Evolutionary conservation across 805 yeast genomes (phyloP).

Genomic region (Schizosaccharomyces japonicus): DNA sequence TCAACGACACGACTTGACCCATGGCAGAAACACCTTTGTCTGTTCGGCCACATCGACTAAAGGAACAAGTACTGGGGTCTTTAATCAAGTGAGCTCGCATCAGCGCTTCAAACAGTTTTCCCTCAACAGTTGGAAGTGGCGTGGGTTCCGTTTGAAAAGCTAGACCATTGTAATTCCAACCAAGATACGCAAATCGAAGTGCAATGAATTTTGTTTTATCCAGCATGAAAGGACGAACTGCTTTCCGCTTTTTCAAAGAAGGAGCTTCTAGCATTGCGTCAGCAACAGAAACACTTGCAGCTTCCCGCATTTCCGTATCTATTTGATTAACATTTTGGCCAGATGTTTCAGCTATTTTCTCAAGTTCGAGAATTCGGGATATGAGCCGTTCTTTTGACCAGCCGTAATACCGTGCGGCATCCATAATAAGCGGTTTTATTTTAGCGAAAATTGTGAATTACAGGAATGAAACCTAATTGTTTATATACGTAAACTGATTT

Average conservation of each 20-base stretch:
- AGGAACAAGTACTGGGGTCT: constrained; percentile 33
- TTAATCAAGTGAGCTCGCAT: constrained; percentile 38
- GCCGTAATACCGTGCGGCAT: neutral
- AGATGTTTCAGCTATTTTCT: neutral
- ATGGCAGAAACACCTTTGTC: constrained; percentile 94
- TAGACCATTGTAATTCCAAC: constrained; percentile 86
- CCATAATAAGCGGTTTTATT: no score
- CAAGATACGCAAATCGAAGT: constrained; percentile 60
- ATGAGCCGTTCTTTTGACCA: constrained; percentile 1
- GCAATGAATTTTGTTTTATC: constrained; percentile 25
- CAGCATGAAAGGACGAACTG: neutral
- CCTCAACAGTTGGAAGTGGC: constrained; percentile 70
- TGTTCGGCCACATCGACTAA: constrained; percentile 84
- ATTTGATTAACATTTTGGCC: neutral
- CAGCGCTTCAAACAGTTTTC: constrained; percentile 47
- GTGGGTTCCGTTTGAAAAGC: constrained; percentile 54
- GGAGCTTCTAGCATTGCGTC: neutral
- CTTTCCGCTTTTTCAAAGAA: neutral
- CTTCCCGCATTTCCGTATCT: neutral
- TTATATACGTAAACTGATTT: no score
- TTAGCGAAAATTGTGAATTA: no score
- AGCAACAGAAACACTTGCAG: neutral
- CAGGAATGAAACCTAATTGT: no score
- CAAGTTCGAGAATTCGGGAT: neutral
- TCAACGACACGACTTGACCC: constrained; percentile 72